Percentiles rank a stretch among this genome's conserved stretches.
phyloP scores from a whole-genome alignment of 2,329 filamentous ascomycete species.

The Xylogone sp. region DNA sequence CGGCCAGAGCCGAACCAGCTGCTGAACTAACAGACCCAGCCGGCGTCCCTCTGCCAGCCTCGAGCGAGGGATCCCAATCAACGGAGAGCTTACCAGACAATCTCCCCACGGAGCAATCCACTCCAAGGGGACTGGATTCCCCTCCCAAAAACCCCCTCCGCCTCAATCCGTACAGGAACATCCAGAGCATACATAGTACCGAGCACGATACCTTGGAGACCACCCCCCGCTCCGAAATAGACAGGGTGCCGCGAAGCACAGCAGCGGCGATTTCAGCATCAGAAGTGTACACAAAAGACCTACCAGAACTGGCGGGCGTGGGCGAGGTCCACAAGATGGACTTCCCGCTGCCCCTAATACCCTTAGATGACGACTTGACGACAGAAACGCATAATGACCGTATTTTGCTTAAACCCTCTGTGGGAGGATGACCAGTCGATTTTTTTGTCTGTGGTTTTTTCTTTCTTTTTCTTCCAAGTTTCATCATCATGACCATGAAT shows the following conservation, averaged over 20 bases:
- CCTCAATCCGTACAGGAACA: background rate
- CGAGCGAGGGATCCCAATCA: slow-evolving; percentile 10
- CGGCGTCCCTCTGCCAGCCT: slow-evolving; percentile 10
- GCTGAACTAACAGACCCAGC: slow-evolving; percentile 1
- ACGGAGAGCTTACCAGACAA: slow-evolving; percentile 3
- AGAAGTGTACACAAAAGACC: slow-evolving; percentile 6
- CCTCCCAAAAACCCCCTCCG: background rate
- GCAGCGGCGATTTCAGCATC: slow-evolving; percentile 13
- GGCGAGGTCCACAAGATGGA: slow-evolving; percentile 11
- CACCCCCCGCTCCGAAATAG: slow-evolving; percentile 1
- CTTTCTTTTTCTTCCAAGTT: background rate
- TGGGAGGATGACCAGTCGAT: background rate
- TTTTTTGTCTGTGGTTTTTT: background rate
- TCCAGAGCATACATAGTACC: background rate
- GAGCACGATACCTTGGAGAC: background rate
- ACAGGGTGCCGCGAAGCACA: slow-evolving; percentile 9
- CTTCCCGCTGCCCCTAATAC: slow-evolving; percentile 9
- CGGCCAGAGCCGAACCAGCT: slow-evolving; percentile 14
- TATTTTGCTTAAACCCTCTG: background rate
- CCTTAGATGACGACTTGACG: slow-evolving; percentile 21
- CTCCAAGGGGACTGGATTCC: background rate
- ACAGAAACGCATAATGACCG: slow-evolving; percentile 13
- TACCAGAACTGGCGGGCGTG: slow-evolving; percentile 18
- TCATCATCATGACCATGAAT: background rate
- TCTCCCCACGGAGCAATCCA: slow-evolving; percentile 1